Percentiles rank a stretch among this genome's conserved stretches.
phyloP scores from a whole-genome alignment of 768 basidiomycete genomes.

The Termitomyces sp. region DNA sequence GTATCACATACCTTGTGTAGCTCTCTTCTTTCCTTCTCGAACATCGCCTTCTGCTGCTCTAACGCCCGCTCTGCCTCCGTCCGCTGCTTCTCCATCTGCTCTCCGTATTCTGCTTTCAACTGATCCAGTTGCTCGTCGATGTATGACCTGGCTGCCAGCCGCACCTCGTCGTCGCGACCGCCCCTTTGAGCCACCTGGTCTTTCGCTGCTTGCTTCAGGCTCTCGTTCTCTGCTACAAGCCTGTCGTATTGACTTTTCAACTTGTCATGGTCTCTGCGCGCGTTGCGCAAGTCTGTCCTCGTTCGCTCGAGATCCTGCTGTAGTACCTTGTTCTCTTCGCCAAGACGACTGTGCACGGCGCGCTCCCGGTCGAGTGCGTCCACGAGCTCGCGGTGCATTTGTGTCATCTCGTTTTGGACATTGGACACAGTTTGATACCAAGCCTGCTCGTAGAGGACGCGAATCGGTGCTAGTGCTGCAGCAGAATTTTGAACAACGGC shows the following conservation, averaged over 20 bases:
- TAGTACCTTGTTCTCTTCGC: constrained; percentile 4
- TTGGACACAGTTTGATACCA: constrained; percentile 16
- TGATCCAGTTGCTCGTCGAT: constrained; percentile 14
- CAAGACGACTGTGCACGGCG: background rate
- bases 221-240: constrained; percentile 7
- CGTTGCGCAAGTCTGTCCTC: background rate
- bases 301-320: constrained; percentile 4
- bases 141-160: constrained; percentile 7
- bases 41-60: constrained; percentile 14
- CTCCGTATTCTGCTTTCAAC: constrained; percentile 13
- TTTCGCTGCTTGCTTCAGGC: background rate
- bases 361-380: constrained; percentile 8
- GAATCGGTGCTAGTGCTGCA: constrained; percentile 14
- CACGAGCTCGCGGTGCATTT: constrained; percentile 12
- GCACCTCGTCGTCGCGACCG: background rate
- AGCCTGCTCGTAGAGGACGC: constrained; percentile 15
- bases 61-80: constrained; percentile 9
- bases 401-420: constrained; percentile 18
- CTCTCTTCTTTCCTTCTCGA: constrained; percentile 13
- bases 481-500: constrained; percentile 5
- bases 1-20: constrained; percentile 9
- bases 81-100: constrained; percentile 15
- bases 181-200: background rate
- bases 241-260: background rate
- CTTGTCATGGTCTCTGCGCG: background rate